phyloP scores from a whole-genome alignment of 208 protist species.

The Wallacemonas sp. region DNA sequence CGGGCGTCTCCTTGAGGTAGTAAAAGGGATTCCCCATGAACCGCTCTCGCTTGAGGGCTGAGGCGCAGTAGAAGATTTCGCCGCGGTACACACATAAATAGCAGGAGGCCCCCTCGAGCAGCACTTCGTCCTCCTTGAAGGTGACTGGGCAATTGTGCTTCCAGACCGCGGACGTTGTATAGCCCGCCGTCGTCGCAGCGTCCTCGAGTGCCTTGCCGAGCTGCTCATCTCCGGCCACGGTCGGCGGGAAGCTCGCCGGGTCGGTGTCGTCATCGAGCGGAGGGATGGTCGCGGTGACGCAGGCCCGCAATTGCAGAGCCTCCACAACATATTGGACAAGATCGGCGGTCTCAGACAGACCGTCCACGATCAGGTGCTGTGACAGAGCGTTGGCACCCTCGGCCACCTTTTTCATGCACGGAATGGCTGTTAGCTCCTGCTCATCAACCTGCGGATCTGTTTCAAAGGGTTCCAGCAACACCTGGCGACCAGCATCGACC shows the following conservation, averaged over 20 bases:
- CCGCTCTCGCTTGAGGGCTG: conserved; percentile 33
- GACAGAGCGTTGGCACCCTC: conserved; percentile 15
- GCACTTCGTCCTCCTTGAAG: conserved; percentile 52
- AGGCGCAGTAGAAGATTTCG: conserved; percentile 65
- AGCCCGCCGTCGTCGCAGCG: conserved; percentile 27
- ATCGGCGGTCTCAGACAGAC: conserved; percentile 24
- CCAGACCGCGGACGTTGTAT: conserved; percentile 46
- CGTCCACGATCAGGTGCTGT: conserved; percentile 25
- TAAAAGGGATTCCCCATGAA: conserved; percentile 65
- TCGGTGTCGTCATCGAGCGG: not conserved
- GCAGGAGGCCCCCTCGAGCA: conserved; percentile 69
- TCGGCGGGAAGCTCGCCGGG: not conserved
- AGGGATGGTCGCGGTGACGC: conserved; percentile 29
- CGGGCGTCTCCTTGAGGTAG: conserved; percentile 45
- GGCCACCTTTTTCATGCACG: conserved; percentile 13
- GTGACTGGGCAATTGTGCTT: conserved; percentile 87
- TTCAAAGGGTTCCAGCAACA: not conserved
- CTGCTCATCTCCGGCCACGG: conserved; percentile 39
- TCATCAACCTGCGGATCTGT: not conserved
- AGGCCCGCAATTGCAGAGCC: conserved; percentile 43
- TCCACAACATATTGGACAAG: conserved; percentile 46
- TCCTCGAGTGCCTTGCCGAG: conserved; percentile 31
- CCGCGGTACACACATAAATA: conserved; percentile 68
- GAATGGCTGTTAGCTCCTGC: not conserved
- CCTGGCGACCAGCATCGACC: conserved; percentile 23